Percentiles rank a stretch among this genome's conserved stretches.
These are phyloP conservation scores for Cercophora newfieldiana DNA, from an alignment of 495 filamentous ascomycete genomes.

Conservation along the genomic window DNA sequence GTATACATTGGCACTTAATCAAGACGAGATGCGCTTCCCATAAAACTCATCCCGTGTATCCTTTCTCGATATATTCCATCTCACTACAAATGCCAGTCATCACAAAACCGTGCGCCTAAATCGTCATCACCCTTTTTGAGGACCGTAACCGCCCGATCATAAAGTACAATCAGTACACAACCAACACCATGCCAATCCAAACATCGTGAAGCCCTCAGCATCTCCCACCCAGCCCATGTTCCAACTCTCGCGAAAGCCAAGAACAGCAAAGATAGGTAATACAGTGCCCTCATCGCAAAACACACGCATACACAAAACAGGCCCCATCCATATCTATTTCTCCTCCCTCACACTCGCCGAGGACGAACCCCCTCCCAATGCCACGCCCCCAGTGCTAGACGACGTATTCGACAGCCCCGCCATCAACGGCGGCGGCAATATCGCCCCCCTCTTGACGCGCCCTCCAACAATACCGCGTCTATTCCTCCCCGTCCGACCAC, in stretches of 20 bases:
- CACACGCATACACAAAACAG: neutral
- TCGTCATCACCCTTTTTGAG: too few species aligned
- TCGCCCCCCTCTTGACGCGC: slow-evolving; percentile 37
- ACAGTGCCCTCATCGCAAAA: neutral
- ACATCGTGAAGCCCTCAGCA: neutral
- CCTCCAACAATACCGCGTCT: slow-evolving; percentile 78
- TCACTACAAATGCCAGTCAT: neutral
- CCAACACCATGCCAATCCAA: neutral
- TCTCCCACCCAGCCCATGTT: neutral
- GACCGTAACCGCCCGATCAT: neutral
- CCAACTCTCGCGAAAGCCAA: neutral
- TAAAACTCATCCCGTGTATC: too few species aligned
- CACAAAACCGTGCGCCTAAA: neutral
- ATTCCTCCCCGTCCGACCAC: slow-evolving; percentile 87
- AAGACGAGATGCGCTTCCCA: too few species aligned
- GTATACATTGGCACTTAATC: too few species aligned
- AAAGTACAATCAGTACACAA: neutral
- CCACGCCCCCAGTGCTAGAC: neutral
- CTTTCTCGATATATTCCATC: neutral
- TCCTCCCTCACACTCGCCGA: neutral
- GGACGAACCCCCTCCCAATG: neutral
- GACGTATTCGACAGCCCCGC: neutral
- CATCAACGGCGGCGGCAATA: slow-evolving; percentile 9
- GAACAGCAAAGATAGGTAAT: neutral
- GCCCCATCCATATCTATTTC: neutral